Percentiles rank a stretch among this genome's conserved stretches.
phyloP scores from a whole-genome alignment of 768 basidiomycete species.

The Podaxis sp. region DNA sequence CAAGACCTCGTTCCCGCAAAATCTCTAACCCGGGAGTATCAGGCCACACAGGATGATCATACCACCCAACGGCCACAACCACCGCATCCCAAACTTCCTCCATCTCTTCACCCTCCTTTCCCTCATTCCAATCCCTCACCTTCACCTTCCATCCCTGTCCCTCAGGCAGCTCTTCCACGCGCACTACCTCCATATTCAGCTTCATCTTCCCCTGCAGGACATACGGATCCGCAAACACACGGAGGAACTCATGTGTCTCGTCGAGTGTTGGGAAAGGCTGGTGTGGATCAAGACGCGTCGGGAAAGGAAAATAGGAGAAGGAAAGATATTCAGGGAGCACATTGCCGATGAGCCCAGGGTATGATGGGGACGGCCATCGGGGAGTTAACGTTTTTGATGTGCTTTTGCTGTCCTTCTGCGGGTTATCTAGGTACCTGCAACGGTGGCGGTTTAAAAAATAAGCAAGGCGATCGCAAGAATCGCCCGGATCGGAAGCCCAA shows the following conservation, averaged over 20 bases:
- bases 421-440: slow-evolving; percentile 29
- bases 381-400: slow-evolving; percentile 12
- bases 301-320: slow-evolving; percentile 33
- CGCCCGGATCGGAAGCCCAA: neutral
- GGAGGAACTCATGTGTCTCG: slow-evolving; percentile 35
- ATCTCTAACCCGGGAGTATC: slow-evolving; percentile 36
- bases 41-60: slow-evolving; percentile 43
- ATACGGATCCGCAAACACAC: slow-evolving; percentile 29
- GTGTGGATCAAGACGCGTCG: slow-evolving; percentile 20
- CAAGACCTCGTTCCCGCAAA: slow-evolving; percentile 26
- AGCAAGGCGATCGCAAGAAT: neutral
- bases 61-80: slow-evolving; percentile 42
- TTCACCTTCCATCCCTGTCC: slow-evolving; percentile 35
- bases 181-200: slow-evolving; percentile 35
- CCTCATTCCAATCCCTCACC: slow-evolving; percentile 30
- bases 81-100: slow-evolving; percentile 46
- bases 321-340: slow-evolving; percentile 42
- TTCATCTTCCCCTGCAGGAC: slow-evolving; percentile 29
- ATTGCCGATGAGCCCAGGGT: slow-evolving; percentile 45
- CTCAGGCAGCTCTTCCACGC: slow-evolving; percentile 29
- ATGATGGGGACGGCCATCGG: slow-evolving; percentile 44
- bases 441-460: slow-evolving; percentile 5
- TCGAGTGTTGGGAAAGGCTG: slow-evolving; percentile 37
- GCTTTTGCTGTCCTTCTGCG: neutral
- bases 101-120: slow-evolving; percentile 15